phyloP scores from a whole-genome alignment of 345 rosid species.

The Eutrema japonicum region DNA sequence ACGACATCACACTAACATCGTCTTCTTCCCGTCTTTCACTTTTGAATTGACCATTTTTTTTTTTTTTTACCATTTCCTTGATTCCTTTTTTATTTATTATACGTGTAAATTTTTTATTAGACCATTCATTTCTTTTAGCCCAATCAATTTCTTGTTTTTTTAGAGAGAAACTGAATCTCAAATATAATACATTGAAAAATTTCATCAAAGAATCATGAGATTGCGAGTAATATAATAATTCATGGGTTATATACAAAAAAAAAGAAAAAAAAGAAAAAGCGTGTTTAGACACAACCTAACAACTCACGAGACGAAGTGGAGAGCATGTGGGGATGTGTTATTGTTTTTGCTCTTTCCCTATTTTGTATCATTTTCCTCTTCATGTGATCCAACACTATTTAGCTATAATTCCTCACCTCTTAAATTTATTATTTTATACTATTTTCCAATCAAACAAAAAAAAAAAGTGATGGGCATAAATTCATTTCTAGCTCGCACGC shows the following conservation, averaged over 20 bases:
- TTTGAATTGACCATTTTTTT: slow-evolving; percentile 32
- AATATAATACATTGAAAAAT: neutral
- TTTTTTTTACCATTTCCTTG: neutral
- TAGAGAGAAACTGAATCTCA: slow-evolving; percentile 11
- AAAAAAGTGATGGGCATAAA: slow-evolving; percentile 7
- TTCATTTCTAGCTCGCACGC: slow-evolving; percentile 9
- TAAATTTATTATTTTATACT: neutral
- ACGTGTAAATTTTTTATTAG: neutral
- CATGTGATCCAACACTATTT: slow-evolving; percentile 44
- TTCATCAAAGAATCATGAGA: neutral
- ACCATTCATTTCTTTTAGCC: neutral
- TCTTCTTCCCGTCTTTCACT: slow-evolving; percentile 39
- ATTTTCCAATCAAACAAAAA: neutral
- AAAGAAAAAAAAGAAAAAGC: slow-evolving; percentile 18
- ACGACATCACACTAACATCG: slow-evolving; percentile 42
- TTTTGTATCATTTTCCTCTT: slow-evolving; percentile 27
- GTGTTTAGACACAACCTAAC: slow-evolving; percentile 36
- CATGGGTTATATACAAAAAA: neutral
- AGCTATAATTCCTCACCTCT: slow-evolving; percentile 25
- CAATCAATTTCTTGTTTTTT: neutral
- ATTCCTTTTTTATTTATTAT: neutral
- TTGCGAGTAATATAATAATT: slow-evolving; percentile 26
- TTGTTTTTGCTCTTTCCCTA: slow-evolving; percentile 41
- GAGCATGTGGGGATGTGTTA: slow-evolving; percentile 44
- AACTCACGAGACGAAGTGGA: slow-evolving; percentile 46